Percentiles rank a stretch among this genome's conserved stretches.
Evolutionary conservation across 2,329 filamentous ascomycete species (phyloP).

Genomic region (Trichoderma aggressivum): DNA sequence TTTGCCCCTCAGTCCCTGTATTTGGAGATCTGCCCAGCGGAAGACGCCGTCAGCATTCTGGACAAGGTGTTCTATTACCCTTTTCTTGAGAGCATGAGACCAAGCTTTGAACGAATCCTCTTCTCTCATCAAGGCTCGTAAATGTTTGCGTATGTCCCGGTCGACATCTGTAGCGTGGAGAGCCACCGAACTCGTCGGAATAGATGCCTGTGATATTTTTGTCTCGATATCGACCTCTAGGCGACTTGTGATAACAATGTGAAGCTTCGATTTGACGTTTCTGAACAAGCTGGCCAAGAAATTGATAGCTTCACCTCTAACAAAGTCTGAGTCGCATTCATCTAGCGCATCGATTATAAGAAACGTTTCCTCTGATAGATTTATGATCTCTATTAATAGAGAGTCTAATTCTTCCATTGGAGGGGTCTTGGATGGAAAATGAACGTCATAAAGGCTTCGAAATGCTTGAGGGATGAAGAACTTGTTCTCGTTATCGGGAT

Average conservation of each 20-base stretch:
- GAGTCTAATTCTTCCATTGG: not conserved
- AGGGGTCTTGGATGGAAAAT: not conserved
- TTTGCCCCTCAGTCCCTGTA: not conserved
- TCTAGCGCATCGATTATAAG: not conserved
- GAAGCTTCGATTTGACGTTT: not conserved
- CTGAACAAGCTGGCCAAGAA: not conserved
- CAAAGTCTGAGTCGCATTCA: not conserved
- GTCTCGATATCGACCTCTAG: not conserved
- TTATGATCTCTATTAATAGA: not conserved
- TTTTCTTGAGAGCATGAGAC: not conserved
- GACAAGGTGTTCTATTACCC: not conserved
- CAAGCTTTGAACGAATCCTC: not conserved
- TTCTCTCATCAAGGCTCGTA: not conserved
- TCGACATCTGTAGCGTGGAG: not conserved
- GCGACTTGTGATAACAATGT: not conserved
- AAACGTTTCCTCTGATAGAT: not conserved
- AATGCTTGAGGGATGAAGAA: not conserved
- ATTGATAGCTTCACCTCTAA: not conserved
- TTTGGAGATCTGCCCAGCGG: not conserved
- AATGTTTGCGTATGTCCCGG: not conserved
- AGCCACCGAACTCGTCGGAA: not conserved
- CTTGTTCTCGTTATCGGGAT: not conserved
- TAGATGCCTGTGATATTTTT: not conserved
- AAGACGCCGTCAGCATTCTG: not conserved
- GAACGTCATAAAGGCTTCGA: not conserved